Conservation (phyloP, 23 red algal species). For the Agarophyton chilense region DNA sequence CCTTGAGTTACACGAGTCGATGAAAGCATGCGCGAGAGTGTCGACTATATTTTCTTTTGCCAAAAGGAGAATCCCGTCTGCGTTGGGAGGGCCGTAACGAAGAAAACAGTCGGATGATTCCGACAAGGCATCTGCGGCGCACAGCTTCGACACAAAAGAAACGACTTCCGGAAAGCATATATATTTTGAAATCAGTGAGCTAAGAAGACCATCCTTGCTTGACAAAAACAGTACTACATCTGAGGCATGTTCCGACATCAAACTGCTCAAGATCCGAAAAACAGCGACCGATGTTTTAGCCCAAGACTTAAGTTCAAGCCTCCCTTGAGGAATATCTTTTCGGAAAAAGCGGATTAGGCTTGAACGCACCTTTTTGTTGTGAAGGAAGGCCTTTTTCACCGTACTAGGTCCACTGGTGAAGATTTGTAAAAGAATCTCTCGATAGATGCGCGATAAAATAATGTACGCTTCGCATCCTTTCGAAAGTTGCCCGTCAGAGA, state of each 20-base stretch:
- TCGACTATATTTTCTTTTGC: slow-evolving; percentile 26
- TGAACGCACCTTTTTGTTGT: slow-evolving; percentile 17
- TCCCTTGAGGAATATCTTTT: neutral
- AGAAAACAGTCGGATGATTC: neutral
- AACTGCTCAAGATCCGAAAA: slow-evolving; percentile 12
- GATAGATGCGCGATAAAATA: neutral
- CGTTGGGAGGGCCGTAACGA: slow-evolving; percentile 34
- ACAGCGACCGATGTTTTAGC: neutral
- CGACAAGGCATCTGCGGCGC: slow-evolving; percentile 31
- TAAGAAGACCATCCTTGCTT: slow-evolving; percentile 28
- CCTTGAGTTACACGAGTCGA: neutral
- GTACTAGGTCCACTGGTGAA: slow-evolving; percentile 1
- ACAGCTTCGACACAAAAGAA: slow-evolving; percentile 24
- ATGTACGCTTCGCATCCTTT: neutral
- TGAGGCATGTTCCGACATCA: slow-evolving; percentile 12
- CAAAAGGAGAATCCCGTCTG: slow-evolving; percentile 33
- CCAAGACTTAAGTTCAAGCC: neutral
- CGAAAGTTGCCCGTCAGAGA: neutral
- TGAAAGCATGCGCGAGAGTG: neutral
- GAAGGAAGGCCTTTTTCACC: slow-evolving; percentile 27
- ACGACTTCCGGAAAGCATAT: slow-evolving; percentile 32
- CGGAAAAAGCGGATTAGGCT: slow-evolving; percentile 9
- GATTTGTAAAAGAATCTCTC: slow-evolving; percentile 14
- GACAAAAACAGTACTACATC: slow-evolving; percentile 8
- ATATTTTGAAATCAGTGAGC: slow-evolving; percentile 17